Base-by-base conservation (phyloP, 371 early-diverging fungal species). In the Sporodiniella umbellata region DNA sequence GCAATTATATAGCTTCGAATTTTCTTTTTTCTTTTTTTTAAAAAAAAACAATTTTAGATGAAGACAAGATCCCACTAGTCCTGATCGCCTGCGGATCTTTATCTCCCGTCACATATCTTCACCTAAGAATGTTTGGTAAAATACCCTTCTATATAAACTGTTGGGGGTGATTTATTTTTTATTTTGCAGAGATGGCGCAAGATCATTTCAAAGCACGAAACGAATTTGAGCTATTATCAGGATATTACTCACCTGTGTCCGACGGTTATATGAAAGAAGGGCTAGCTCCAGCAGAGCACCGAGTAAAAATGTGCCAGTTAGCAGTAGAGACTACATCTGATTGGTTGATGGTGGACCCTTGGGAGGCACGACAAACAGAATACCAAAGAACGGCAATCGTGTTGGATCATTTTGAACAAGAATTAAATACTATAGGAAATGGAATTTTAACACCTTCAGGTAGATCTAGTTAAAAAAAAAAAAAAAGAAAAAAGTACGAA, bases 61-160 rank as follows among this genome's bases (percentile, higher is more conserved):
- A 86, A 11, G 71, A 66, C 47, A 92, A 91, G 65, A 83, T 71
- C 10, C 98, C 99, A 14, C 70, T 96, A 8, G 95, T 96, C 3
- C 66, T 96, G n/a, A 91, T 98, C 5, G 97, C 94, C 1, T 98
- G 99, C 64, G 99, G 99, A 3, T 97, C 97, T 0, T 98, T 89
- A 63, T 95, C 95, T 1, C 99, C 99, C 8, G 87, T 98, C 33
- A 98, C 99, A 1, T 95, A 95, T 70, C 84, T 97, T 30, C 99
- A 98, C 58, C 70, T 98, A 56, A 86, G 99, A 56, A 95, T 98
- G 93, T 96, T 98, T 79, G 98, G 96, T 95, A 84, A 25, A 38
- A 39, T n/a, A 48, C 14, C n/a, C 19, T 30, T 11, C 7, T 31
- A 12, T 31, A 31, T 31, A 12, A 31, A 31, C 12, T 12, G 18